Percentiles rank a stretch among this genome's conserved stretches.
phyloP scores from a whole-genome alignment of 1,284 basidiomycete species.

The Heterobasidion annosum region DNA sequence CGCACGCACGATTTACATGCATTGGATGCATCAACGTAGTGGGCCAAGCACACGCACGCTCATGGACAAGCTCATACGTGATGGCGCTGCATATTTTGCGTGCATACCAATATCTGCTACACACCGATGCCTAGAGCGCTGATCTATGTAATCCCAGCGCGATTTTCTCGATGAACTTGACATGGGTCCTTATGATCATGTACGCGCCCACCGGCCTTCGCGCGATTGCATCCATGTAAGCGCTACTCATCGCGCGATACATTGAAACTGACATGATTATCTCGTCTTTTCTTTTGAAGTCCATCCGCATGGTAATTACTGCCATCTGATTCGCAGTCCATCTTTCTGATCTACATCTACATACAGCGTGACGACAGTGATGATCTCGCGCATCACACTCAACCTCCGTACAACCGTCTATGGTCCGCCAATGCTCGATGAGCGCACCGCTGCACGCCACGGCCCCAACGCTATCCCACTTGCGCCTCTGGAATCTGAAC shows the following conservation, averaged over 20 bases:
- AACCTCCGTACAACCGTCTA: conserved; percentile 11
- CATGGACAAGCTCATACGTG: conserved; percentile 7
- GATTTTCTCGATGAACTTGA: conserved; percentile 12
- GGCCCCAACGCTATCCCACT: background rate
- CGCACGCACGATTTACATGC: conserved; percentile 11
- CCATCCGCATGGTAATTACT: conserved; percentile 10
- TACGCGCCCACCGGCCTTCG: conserved; percentile 12
- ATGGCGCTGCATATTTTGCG: conserved; percentile 13
- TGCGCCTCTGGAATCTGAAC: too few species aligned
- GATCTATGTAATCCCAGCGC: conserved; percentile 4
- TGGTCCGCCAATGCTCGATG: conserved; percentile 4
- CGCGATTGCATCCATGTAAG: conserved; percentile 11
- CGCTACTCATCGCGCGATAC: background rate
- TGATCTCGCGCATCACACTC: conserved; percentile 13
- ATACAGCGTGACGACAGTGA: conserved; percentile 9
- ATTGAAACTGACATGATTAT: background rate
- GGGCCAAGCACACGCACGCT: conserved; percentile 4
- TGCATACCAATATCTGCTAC: background rate
- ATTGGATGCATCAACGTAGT: conserved; percentile 5
- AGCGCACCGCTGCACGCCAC: conserved; percentile 3
- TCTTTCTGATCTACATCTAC: background rate
- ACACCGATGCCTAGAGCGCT: background rate
- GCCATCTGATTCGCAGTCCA: background rate
- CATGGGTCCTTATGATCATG: conserved; percentile 13
- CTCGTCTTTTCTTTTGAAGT: background rate